phyloP scores from a whole-genome alignment of 2,329 filamentous ascomycete species.

The Fusarium siculi region DNA sequence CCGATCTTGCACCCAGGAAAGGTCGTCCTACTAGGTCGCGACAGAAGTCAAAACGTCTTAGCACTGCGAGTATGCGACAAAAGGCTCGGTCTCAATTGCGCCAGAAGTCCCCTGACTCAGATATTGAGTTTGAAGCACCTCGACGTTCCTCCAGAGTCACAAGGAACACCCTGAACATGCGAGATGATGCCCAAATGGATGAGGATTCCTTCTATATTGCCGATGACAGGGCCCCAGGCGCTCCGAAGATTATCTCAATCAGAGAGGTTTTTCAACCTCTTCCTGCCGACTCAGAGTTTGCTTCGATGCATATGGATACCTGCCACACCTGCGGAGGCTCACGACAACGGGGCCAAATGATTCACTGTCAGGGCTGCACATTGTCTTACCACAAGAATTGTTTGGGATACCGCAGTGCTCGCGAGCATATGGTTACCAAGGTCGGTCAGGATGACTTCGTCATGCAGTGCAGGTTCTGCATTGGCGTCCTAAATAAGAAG shows the following conservation, averaged over 20 bases:
- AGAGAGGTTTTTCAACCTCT: slow-evolving; percentile 79
- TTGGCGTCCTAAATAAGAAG: slow-evolving; percentile 74
- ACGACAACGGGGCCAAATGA: slow-evolving; percentile 69
- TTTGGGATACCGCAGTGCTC: slow-evolving; percentile 74
- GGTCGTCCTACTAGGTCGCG: slow-evolving; percentile 36
- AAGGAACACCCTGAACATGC: slow-evolving; percentile 57
- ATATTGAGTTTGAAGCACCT: slow-evolving; percentile 64
- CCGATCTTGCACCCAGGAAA: slow-evolving; percentile 48
- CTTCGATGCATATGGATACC: slow-evolving; percentile 71
- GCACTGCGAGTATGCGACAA: slow-evolving; percentile 22
- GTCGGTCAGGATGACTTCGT: slow-evolving; percentile 80
- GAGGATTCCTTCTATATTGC: slow-evolving; percentile 66
- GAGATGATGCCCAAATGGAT: slow-evolving; percentile 65
- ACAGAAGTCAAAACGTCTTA: slow-evolving; percentile 36
- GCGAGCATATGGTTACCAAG: slow-evolving; percentile 94
- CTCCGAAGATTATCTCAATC: slow-evolving; percentile 69
- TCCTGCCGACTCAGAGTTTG: slow-evolving; percentile 72
- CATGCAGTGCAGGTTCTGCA: slow-evolving; percentile 88
- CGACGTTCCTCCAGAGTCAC: slow-evolving; percentile 62
- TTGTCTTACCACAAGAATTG: slow-evolving; percentile 85
- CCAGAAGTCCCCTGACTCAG: slow-evolving; percentile 50
- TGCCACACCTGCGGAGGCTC: slow-evolving; percentile 75
- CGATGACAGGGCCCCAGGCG: slow-evolving; percentile 56
- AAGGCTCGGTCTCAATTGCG: slow-evolving; percentile 15
- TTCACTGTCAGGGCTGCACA: slow-evolving; percentile 93